These are phyloP conservation scores for Beauveria brongniartii DNA, from an alignment of 2,329 filamentous ascomycete species.

Conservation along the genomic window DNA sequence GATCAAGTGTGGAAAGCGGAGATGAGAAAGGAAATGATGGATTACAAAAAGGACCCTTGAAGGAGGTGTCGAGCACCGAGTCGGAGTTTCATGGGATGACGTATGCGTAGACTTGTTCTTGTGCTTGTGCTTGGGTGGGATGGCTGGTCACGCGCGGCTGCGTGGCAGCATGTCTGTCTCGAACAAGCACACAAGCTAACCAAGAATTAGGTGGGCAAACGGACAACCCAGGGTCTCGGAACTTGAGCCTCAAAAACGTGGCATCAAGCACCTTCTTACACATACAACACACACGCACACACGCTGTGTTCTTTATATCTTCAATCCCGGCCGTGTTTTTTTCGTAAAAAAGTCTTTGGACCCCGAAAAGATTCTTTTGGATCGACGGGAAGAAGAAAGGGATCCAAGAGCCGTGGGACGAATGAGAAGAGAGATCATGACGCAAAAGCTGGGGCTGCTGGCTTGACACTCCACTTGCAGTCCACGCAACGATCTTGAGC, in stretches of 20 bases:
- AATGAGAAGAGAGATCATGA: not conserved
- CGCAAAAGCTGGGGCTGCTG: conserved; percentile 1
- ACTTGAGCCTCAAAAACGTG: not conserved
- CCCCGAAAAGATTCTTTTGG: not conserved
- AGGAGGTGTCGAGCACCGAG: not conserved
- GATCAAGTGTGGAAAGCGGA: not conserved
- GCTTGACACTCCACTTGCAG: not conserved
- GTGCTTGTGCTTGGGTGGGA: not conserved
- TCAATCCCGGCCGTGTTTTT: not conserved
- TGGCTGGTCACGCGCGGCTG: not conserved
- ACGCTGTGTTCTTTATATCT: not conserved
- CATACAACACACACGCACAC: too few relatives aligned
- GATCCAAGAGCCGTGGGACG: not conserved
- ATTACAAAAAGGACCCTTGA: not conserved
- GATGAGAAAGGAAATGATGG: too few relatives aligned
- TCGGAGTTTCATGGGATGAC: not conserved
- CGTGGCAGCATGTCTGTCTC: not conserved
- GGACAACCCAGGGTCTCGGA: not conserved
- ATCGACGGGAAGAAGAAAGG: not conserved
- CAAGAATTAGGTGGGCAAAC: not conserved
- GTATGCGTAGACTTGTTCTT: not conserved
- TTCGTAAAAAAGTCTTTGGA: not conserved
- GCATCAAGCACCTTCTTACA: not conserved
- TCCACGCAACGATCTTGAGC: not conserved
- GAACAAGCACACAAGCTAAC: not conserved